Evolutionary conservation across 2,329 filamentous ascomycete species (phyloP).

Genomic region (Xylariaceae sp.): DNA sequence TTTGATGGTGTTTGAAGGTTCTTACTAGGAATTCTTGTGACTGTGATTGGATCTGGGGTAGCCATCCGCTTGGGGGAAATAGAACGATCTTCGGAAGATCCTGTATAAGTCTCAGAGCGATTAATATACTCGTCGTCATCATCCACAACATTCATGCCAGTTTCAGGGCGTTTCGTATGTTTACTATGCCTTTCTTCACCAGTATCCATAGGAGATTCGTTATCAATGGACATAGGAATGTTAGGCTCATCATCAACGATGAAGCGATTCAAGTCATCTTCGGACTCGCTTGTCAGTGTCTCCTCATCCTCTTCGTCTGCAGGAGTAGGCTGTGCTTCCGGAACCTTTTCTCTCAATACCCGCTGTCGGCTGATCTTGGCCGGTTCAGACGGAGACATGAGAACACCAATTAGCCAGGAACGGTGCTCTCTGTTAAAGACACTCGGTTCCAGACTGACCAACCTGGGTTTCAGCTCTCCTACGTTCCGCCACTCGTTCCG

Average conservation of each 20-base stretch:
- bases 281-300: slow-evolving; percentile 56
- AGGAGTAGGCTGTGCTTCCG: slow-evolving; percentile 18
- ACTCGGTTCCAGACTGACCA: slow-evolving; percentile 66
- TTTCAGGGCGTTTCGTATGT: background rate
- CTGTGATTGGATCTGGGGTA: background rate
- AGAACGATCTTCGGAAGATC: background rate
- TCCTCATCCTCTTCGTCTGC: slow-evolving; percentile 57
- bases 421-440: slow-evolving; percentile 65
- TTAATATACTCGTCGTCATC: background rate
- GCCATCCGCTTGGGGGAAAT: background rate
- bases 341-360: slow-evolving; percentile 26
- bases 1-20: slow-evolving; percentile 25
- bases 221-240: background rate
- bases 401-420: slow-evolving; percentile 55
- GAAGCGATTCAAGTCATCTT: slow-evolving; percentile 55
- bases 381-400: slow-evolving; percentile 50
- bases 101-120: background rate
- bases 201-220: slow-evolving; percentile 5
- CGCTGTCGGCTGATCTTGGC: slow-evolving; percentile 43
- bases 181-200: slow-evolving; percentile 9
- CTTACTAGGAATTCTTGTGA: background rate
- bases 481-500: slow-evolving; percentile 58
- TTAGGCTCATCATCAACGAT: slow-evolving; percentile 49
- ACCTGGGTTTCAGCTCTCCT: slow-evolving; percentile 59
- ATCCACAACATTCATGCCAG: background rate